phyloP scores from a whole-genome alignment of 257 asterid species.

The Solanum neorickii region DNA sequence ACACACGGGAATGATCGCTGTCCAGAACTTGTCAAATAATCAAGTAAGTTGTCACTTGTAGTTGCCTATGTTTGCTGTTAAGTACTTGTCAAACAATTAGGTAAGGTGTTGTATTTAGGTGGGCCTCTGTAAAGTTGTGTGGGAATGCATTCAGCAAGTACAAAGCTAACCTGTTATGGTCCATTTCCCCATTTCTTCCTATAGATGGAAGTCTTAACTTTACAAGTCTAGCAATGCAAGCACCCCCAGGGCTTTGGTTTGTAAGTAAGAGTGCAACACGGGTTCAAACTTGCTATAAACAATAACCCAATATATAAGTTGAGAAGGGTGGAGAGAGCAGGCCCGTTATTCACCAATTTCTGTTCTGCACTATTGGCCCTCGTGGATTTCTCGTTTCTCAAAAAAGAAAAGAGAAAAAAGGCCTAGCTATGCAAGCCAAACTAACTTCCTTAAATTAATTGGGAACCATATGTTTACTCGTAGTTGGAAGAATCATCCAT shows the following conservation, averaged over 20 bases:
- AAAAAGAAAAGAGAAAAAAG: background rate
- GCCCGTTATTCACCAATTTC: background rate
- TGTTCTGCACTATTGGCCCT: background rate
- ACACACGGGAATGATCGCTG: slow-evolving; percentile 81
- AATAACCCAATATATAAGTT: background rate
- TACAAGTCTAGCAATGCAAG: background rate
- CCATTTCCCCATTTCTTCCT: background rate
- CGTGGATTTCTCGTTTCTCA: background rate
- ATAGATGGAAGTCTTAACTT: background rate
- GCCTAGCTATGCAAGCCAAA: background rate
- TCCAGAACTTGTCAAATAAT: slow-evolving; percentile 77
- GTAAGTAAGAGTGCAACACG: background rate
- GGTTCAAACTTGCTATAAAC: background rate
- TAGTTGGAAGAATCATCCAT: background rate
- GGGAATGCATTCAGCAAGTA: background rate
- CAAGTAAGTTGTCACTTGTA: slow-evolving; percentile 35
- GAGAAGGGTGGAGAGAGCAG: background rate
- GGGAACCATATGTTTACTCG: background rate
- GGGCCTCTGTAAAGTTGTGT: background rate
- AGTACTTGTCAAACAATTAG: slow-evolving; percentile 73
- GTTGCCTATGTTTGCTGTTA: background rate
- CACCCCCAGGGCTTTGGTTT: background rate
- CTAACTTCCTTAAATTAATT: background rate
- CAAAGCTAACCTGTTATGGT: background rate
- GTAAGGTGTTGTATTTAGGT: slow-evolving; percentile 12